Conservation (phyloP, 768 basidiomycete genomes). For the Suillus occidentalis region DNA sequence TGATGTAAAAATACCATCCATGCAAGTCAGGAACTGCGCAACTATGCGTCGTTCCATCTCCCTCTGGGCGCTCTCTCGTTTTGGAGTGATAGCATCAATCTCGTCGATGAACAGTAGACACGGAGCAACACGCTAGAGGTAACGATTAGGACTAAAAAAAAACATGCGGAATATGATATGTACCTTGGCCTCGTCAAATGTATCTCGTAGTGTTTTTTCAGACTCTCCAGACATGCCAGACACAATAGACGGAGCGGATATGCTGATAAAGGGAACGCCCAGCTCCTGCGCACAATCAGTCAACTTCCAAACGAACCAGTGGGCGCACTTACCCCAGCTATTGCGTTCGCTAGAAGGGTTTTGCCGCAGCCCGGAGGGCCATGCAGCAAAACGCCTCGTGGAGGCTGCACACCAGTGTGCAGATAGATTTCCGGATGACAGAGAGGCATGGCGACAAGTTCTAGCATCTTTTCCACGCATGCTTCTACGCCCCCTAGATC, state of each 20-base stretch:
- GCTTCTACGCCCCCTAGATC: slow-evolving; percentile 86
- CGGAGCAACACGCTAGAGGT: slow-evolving; percentile 74
- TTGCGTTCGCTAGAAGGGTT: slow-evolving; percentile 90
- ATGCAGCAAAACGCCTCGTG: slow-evolving; percentile 88
- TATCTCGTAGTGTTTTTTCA: slow-evolving; percentile 93
- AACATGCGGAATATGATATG: slow-evolving; percentile 12
- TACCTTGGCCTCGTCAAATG: slow-evolving; percentile 96
- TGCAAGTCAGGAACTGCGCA: slow-evolving; percentile 95
- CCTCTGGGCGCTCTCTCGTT: slow-evolving; percentile 94
- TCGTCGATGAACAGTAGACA: slow-evolving; percentile 97
- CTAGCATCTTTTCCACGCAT: slow-evolving; percentile 90
- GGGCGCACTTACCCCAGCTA: slow-evolving; percentile 75
- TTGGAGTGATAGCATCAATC: slow-evolving; percentile 96
- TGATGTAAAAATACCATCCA: slow-evolving; percentile 71
- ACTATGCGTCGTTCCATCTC: slow-evolving; percentile 99
- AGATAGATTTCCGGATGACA: slow-evolving; percentile 95
- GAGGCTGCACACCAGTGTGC: slow-evolving; percentile 90
- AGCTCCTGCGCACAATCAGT: slow-evolving; percentile 62
- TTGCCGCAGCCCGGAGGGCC: slow-evolving; percentile 98
- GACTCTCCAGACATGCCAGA: slow-evolving; percentile 99
- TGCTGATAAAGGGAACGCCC: slow-evolving; percentile 86
- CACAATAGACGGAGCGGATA: slow-evolving; percentile 94
- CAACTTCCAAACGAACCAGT: background rate
- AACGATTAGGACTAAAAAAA: background rate
- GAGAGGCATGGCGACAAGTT: slow-evolving; percentile 94